Conservation (phyloP, 805 yeast species). For the Citeromyces matritensis region DNA sequence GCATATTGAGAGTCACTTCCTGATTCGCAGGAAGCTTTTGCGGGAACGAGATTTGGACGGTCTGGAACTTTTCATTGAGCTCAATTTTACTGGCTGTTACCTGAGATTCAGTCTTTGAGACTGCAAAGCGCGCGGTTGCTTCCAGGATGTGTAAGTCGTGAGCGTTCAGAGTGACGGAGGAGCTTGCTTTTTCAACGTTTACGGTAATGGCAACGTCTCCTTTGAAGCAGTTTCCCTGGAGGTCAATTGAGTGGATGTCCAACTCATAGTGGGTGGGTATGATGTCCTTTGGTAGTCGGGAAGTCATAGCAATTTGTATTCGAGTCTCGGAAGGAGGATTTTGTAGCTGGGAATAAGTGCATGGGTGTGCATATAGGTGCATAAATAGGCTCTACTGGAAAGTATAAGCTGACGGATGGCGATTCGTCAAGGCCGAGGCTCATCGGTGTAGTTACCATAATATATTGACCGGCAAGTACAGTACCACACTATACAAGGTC, state of each 20-base stretch:
- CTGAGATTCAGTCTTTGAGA: conserved; percentile 12
- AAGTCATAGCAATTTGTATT: no score
- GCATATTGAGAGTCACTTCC: conserved; percentile 13
- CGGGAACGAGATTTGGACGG: conserved; percentile 38
- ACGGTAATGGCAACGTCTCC: conserved; percentile 35
- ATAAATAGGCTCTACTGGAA: no score
- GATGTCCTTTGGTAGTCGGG: conserved; percentile 27
- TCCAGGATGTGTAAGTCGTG: conserved; percentile 15
- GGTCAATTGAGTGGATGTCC: conserved; percentile 43
- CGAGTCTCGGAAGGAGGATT: no score
- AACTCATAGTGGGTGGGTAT: conserved; percentile 65
- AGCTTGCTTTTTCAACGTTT: conserved; percentile 25
- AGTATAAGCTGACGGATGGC: no score
- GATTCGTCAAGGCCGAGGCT: no score
- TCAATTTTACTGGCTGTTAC: conserved; percentile 3
- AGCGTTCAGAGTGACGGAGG: conserved; percentile 33
- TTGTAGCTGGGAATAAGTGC: no score
- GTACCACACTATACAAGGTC: no score
- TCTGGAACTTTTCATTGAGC: conserved; percentile 10
- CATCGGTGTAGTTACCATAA: no score
- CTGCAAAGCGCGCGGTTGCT: conserved; percentile 7
- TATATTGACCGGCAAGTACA: no score
- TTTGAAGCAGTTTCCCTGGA: conserved; percentile 23
- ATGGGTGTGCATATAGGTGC: no score
- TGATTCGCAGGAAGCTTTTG: conserved; percentile 17